Conservation (phyloP, 176 grass and related monocot genomes). For the Eleusine indica region DNA sequence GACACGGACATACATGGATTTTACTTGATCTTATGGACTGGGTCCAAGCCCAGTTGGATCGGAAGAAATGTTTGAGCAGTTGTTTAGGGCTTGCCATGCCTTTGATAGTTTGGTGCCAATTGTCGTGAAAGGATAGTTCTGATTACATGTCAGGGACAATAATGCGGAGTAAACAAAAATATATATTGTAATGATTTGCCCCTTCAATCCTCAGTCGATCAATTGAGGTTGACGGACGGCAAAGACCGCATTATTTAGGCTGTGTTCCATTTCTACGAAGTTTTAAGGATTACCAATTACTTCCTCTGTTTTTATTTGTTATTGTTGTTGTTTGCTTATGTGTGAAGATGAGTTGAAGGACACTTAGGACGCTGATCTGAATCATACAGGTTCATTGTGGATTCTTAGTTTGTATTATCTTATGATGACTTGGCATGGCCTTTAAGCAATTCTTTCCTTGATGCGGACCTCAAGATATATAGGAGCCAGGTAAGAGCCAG, state of each 20-base stretch:
- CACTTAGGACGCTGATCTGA: not conserved
- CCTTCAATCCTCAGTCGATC: not conserved
- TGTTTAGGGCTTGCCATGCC: not conserved
- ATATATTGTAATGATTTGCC: not conserved
- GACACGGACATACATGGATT: not conserved
- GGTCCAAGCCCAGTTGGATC: not conserved
- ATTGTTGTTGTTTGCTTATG: not conserved
- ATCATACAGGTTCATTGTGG: not conserved
- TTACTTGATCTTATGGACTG: not conserved
- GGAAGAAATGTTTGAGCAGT: not conserved
- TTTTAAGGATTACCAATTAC: no score
- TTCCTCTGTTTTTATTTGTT: not conserved
- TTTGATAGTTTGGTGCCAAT: not conserved
- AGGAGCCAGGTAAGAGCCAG: not conserved
- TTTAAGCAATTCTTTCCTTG: slow-evolving; percentile 34
- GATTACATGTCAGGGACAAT: slow-evolving; percentile 5
- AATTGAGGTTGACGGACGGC: slow-evolving; percentile 28
- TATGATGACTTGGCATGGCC: slow-evolving; percentile 10
- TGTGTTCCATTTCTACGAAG: no score
- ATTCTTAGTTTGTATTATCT: not conserved
- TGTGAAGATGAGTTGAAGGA: not conserved
- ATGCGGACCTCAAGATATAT: not conserved
- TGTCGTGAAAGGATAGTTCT: not conserved
- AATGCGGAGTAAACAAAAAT: slow-evolving; percentile 26
- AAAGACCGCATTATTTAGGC: not conserved